These are phyloP conservation scores for Senna tora DNA, from an alignment of 306 rosid genomes.

Conservation along the genomic window DNA sequence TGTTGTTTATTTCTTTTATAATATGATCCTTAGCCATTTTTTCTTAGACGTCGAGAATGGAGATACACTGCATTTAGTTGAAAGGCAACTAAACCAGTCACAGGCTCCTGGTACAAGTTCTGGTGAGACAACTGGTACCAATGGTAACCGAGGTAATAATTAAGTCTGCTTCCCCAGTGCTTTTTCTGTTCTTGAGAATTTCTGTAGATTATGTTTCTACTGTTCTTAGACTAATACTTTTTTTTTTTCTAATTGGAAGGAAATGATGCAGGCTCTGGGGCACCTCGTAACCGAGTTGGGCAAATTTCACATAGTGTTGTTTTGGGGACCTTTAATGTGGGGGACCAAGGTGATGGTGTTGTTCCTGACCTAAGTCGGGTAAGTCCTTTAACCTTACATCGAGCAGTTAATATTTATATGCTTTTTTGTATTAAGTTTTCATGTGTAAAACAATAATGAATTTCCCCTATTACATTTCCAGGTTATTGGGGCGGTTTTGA, in stretches of 20 bases:
- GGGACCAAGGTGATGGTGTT: slow-evolving; percentile 86
- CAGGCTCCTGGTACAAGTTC: slow-evolving; percentile 61
- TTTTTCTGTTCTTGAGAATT: neutral
- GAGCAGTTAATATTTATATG: neutral
- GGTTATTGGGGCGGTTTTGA: slow-evolving; percentile 94
- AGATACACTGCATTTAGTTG: slow-evolving; percentile 94
- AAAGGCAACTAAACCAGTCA: slow-evolving; percentile 75
- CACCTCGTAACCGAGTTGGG: slow-evolving; percentile 75
- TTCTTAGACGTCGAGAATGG: slow-evolving; percentile 86
- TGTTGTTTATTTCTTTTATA: slow-evolving; percentile 33
- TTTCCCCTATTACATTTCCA: slow-evolving; percentile 41
- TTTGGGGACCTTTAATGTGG: slow-evolving; percentile 92
- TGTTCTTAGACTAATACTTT: slow-evolving; percentile 26
- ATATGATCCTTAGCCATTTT: slow-evolving; percentile 55
- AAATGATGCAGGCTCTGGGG: slow-evolving; percentile 63
- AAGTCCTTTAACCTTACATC: slow-evolving; percentile 37
- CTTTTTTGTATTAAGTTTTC: slow-evolving; percentile 26
- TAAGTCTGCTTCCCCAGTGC: slow-evolving; percentile 20
- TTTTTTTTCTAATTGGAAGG: slow-evolving; percentile 46
- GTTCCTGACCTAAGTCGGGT: slow-evolving; percentile 89
- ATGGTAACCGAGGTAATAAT: slow-evolving; percentile 51
- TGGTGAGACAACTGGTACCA: slow-evolving; percentile 56
- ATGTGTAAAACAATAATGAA: slow-evolving; percentile 10
- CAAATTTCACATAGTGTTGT: slow-evolving; percentile 97
- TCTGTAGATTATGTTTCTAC: slow-evolving; percentile 1